Evolutionary conservation across 2,329 filamentous ascomycete genomes (phyloP).

Genomic region (Juglanconis juglandina): DNA sequence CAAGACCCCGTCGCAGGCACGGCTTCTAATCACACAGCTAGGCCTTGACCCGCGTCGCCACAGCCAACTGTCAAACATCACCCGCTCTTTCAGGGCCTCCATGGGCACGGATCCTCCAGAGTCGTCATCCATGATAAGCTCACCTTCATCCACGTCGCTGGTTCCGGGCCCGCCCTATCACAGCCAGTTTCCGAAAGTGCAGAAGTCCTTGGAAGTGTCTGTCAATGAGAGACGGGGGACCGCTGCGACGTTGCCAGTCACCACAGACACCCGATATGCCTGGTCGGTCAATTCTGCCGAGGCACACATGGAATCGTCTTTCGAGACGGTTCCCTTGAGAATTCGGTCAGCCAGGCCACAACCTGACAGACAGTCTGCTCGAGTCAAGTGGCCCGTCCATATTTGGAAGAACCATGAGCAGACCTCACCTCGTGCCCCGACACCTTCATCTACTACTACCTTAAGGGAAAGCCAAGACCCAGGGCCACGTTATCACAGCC

Average conservation of each 20-base stretch:
- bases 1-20: background rate
- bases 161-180: background rate
- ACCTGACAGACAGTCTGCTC: background rate
- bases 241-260: background rate
- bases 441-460: background rate
- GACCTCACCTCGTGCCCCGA: background rate
- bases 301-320: background rate
- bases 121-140: background rate
- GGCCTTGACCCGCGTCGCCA: background rate
- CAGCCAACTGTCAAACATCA: background rate
- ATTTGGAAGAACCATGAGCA: background rate
- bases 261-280: background rate
- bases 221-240: too few relatives aligned
- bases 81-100: background rate
- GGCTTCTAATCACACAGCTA: background rate
- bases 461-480: background rate
- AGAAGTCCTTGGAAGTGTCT: background rate
- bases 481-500: background rate
- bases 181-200: background rate
- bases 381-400: background rate
- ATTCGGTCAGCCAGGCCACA: background rate
- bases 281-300: background rate
- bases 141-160: background rate
- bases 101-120: background rate
- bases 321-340: background rate